Evolutionary conservation across 179 eudicot genomes (phyloP), one percentile per base, ranked within the genome.

Genomic region (Beta macrorhiza): DNA sequence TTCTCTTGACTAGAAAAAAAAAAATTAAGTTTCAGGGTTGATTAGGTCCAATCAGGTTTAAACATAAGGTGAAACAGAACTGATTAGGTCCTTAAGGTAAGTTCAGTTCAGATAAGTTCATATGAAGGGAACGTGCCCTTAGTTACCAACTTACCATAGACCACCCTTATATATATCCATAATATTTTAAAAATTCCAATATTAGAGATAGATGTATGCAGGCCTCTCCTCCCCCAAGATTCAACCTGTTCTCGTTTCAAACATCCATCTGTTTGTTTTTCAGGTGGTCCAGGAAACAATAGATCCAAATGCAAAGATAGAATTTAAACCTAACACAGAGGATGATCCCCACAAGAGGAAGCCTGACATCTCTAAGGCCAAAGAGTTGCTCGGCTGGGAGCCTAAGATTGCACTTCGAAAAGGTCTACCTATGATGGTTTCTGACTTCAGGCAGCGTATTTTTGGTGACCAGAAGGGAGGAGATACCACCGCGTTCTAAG

Each of bases 331-430:
- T 7, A 90, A 90, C 90, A 90, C 93, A 0, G 93, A 87, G 79
- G 93, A 90, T 74, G 93, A 90, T 78, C 93, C 93, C 14, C 93
- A 90, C 90, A 90, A 86, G 90, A 90, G 93, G 85, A 90, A 90
- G 74, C 93, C 93, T 0, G 91, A 90, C 80, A 90, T 89, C 75
- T 72, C 89, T 0, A 88, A 77, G 85, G 93, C 93, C 13, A 90
- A 90, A 76, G 91, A 90, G 65, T 83, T 83, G 65, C 88, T 90
- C 1, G 91, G 91, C 1, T 90, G 93, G 93, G 91, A 90, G 74
- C 93, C 93, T 25, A 89, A 89, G 85, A 83, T 90, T 20, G 53
- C 93, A 0, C 93, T 90, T 32, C 83, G 73, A 15, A 84, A 90
- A 79, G 93, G 93, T 78, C 91, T 90, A 7, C 93, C 91, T 2